Base-by-base conservation (phyloP, 2,329 filamentous ascomycete genomes). In the Fusarium sp. region DNA sequence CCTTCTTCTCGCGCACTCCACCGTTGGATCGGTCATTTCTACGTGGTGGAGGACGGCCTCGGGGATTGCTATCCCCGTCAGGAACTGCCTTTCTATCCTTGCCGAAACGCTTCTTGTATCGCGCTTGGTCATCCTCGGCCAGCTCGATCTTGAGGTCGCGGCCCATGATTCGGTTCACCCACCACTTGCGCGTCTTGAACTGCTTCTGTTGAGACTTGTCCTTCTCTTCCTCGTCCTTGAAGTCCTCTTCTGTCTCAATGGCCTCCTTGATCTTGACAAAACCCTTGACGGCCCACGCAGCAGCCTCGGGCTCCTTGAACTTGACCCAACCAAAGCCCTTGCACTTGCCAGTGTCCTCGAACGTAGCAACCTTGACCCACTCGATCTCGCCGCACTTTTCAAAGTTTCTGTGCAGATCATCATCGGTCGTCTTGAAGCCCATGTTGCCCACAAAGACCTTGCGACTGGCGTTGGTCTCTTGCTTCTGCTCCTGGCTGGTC, bases 241-340 rank as follows among this genome's bases (percentile, higher is more conserved):
- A 89, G 76, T 90, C 87, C 25, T 87, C 87, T 57, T 89, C 87
- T 9, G 87, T 90, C 72, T 90, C 85, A 41, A 91, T 80, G 58
- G 88, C 85, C 78, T 91, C 87, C 77, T 87, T 87, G 75, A 94
- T 86, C 81, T 90, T 89, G 65, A 94, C 86, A 75, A 92, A 98
- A 1, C 95, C 95, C 78, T 90, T 91, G 70, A 97, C 94, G 1
- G 82, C 82, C 79, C 81, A 82, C 52, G 90, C 88, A 0, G 94
- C 94, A 1, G 91, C 88, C 60, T 92, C 90, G 13, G 94, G 78
- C 53, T 94, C 90, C 77, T 91, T 90, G 81, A 98, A 99, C 67
- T 93, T 93, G 66, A 99, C 90, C 94, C 96, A 99, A 8, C 91
- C 96, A 82, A 92, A 99, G 20, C 96, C 97, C 83, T 98, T 98